Evolutionary conservation across 768 basidiomycete species (phyloP).

Genomic region (Collybia nuda): DNA sequence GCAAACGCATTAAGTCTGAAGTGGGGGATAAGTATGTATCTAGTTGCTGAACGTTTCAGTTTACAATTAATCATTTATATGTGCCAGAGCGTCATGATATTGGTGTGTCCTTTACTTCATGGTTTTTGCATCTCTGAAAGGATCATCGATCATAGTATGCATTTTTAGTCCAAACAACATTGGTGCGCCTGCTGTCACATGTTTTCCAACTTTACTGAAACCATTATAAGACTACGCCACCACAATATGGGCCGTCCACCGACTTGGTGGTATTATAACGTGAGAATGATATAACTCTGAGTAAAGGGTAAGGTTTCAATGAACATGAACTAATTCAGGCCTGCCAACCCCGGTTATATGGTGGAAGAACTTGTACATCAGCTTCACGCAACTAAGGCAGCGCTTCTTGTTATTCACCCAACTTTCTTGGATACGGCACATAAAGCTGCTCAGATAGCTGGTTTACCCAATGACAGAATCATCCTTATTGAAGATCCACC

Average conservation of each 20-base stretch:
- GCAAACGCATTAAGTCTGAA: slow-evolving; percentile 52
- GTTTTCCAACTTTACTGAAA: slow-evolving; percentile 1
- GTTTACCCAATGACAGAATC: slow-evolving; percentile 43
- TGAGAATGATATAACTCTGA: slow-evolving; percentile 22
- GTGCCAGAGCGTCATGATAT: slow-evolving; percentile 47
- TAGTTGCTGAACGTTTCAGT: neutral
- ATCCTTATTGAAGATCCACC: slow-evolving; percentile 30
- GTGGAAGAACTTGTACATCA: slow-evolving; percentile 60
- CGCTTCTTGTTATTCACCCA: slow-evolving; percentile 49
- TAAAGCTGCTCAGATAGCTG: slow-evolving; percentile 38
- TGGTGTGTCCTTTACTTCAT: slow-evolving; percentile 31
- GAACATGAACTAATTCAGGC: slow-evolving; percentile 34
- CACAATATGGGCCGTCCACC: slow-evolving; percentile 60
- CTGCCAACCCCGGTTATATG: slow-evolving; percentile 62
- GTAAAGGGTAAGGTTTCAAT: neutral
- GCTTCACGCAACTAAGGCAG: slow-evolving; percentile 44
- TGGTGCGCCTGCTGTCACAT: slow-evolving; percentile 34
- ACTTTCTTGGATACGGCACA: slow-evolving; percentile 40
- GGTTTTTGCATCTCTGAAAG: no score
- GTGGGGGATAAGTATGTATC: slow-evolving; percentile 45
- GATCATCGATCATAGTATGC: slow-evolving; percentile 40
- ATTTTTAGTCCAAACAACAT: slow-evolving; percentile 65
- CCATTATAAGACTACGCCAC: slow-evolving; percentile 48
- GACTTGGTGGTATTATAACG: slow-evolving; percentile 59
- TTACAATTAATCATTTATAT: slow-evolving; percentile 3